Conservation (phyloP, 148 eudicot species). For the Dianthus caryophyllus region DNA sequence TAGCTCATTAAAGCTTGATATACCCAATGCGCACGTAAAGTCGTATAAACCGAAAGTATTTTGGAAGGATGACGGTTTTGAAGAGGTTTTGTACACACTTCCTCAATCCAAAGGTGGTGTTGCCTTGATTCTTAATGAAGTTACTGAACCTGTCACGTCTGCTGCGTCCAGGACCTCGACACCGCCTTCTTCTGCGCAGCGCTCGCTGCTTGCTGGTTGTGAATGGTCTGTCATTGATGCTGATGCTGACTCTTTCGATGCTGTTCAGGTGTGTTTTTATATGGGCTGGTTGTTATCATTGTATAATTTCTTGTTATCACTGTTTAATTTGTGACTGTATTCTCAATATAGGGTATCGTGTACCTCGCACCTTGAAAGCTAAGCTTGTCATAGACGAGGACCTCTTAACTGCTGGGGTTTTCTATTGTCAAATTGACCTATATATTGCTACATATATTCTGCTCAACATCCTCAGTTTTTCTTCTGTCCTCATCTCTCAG, state of each 20-base stretch:
- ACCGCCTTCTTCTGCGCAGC: constrained; percentile 8
- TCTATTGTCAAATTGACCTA: no score
- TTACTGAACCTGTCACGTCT: constrained; percentile 24
- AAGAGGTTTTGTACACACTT: constrained; percentile 70
- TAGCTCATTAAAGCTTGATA: constrained; percentile 61
- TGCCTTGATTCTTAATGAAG: constrained; percentile 60
- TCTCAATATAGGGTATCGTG: no score
- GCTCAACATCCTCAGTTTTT: background rate
- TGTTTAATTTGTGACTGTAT: no score
- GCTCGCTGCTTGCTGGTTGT: constrained; percentile 32
- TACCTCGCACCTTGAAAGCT: no score
- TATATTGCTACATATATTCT: no score
- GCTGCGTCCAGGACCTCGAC: no score
- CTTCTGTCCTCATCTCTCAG: constrained; percentile 28
- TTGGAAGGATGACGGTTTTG: constrained; percentile 85
- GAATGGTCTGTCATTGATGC: constrained; percentile 75
- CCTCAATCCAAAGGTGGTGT: constrained; percentile 60
- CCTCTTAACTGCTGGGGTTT: no score
- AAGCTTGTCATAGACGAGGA: no score
- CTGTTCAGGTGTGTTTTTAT: constrained; percentile 62
- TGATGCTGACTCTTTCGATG: constrained; percentile 86
- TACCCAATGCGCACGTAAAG: constrained; percentile 62
- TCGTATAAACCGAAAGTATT: constrained; percentile 89
- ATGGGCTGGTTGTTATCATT: background rate
- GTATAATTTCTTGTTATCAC: background rate